A percentile compares a stretch with the other conserved stretches of the same genome.
phyloP scores from a whole-genome alignment of 1,284 basidiomycete species.

The Marasmius tenuissimus region DNA sequence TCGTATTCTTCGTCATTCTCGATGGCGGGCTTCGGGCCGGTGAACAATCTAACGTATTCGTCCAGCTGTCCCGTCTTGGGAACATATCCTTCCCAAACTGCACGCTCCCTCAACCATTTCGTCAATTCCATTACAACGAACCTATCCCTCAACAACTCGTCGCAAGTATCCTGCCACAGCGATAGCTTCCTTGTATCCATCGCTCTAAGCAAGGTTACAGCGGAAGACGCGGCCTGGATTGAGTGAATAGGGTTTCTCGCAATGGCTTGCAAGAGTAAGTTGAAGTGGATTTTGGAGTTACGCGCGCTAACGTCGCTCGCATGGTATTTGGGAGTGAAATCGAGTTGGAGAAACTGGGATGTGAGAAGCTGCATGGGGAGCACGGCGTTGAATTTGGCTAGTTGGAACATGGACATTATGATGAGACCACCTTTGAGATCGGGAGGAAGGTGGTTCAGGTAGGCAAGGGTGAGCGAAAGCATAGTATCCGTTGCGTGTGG shows the following conservation, averaged over 20 bases:
- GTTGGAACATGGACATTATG: slow-evolving; percentile 45
- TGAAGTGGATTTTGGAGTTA: slow-evolving; percentile 41
- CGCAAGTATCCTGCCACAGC: slow-evolving; percentile 3
- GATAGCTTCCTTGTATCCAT: slow-evolving; percentile 37
- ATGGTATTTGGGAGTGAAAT: slow-evolving; percentile 25
- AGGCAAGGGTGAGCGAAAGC: slow-evolving; percentile 35
- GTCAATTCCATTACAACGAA: slow-evolving; percentile 37
- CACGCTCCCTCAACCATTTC: slow-evolving; percentile 42
- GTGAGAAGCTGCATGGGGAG: slow-evolving; percentile 43
- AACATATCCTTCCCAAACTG: slow-evolving; percentile 37
- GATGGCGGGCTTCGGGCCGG: slow-evolving; percentile 37
- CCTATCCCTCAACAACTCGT: slow-evolving; percentile 2
- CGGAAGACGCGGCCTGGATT: slow-evolving; percentile 36
- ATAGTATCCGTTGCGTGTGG: slow-evolving; percentile 40
- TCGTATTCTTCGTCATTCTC: slow-evolving; percentile 40
- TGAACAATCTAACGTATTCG: slow-evolving; percentile 48
- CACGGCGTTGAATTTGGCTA: slow-evolving; percentile 48
- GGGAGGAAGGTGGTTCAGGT: slow-evolving; percentile 31
- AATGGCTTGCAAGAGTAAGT: slow-evolving; percentile 55
- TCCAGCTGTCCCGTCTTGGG: slow-evolving; percentile 46
- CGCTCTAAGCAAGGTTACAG: slow-evolving; percentile 40
- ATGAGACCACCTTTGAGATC: slow-evolving; percentile 42
- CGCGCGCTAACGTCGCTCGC: neutral
- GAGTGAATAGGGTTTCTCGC: slow-evolving; percentile 41
- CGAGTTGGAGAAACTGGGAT: slow-evolving; percentile 41